Percentiles rank a stretch among this genome's conserved stretches.
phyloP scores from a whole-genome alignment of 176 grass and related monocot genomes.

The Areca catechu region DNA sequence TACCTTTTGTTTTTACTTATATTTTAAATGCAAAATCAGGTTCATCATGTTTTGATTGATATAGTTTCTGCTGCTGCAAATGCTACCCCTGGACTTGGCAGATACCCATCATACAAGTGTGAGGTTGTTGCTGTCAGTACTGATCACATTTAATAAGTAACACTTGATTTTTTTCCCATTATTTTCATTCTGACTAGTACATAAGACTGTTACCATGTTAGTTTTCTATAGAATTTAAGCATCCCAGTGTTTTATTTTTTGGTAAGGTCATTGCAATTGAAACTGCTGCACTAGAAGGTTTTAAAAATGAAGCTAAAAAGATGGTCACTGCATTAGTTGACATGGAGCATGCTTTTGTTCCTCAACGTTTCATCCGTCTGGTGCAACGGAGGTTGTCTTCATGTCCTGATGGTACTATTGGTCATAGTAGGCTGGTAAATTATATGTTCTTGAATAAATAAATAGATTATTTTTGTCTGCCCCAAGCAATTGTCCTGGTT shows the following conservation, averaged over 20 bases:
- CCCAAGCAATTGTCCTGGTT: no score
- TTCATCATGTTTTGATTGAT: constrained; percentile 70
- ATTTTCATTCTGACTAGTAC: no score
- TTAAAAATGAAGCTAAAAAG: constrained; percentile 70
- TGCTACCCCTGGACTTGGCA: constrained; percentile 74
- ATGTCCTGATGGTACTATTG: no score
- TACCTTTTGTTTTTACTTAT: not conserved
- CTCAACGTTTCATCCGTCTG: constrained; percentile 69
- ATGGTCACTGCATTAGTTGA: constrained; percentile 82
- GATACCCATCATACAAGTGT: constrained; percentile 75
- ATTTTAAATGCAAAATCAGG: constrained; percentile 24
- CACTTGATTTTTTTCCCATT: no score
- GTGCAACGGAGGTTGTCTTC: constrained; percentile 56
- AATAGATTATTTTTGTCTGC: no score
- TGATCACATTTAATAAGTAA: not conserved
- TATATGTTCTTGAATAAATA: no score
- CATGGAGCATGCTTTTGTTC: constrained; percentile 81
- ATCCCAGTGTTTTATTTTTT: not conserved
- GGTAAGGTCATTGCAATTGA: constrained; percentile 64
- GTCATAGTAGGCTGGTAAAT: no score
- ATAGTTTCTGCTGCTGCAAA: constrained; percentile 68
- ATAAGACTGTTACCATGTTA: no score
- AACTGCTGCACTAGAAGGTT: constrained; percentile 57
- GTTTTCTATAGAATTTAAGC: no score
- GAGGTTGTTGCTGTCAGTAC: constrained; percentile 26